Conservation (phyloP, 2,329 filamentous ascomycete species). For the Talaromyces sp. region DNA sequence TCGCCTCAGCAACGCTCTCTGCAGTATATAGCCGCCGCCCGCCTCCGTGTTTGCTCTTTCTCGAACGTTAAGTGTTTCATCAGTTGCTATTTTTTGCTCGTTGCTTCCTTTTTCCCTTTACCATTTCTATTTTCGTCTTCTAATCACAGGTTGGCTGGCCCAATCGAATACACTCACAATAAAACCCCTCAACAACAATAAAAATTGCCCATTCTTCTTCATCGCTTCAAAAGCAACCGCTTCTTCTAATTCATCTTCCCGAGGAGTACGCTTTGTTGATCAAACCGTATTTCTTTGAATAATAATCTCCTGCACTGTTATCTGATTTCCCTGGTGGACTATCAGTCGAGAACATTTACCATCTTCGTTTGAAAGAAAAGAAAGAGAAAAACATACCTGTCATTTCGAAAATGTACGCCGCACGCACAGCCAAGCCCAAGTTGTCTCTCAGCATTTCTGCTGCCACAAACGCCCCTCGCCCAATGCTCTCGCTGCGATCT, state of each 20-base stretch:
- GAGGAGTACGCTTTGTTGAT: slow-evolving; percentile 28
- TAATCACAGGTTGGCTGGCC: slow-evolving; percentile 37
- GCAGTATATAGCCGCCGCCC: slow-evolving; percentile 29
- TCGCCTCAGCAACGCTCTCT: neutral
- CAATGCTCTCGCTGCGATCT: slow-evolving; percentile 39
- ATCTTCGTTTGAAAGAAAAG: slow-evolving; percentile 20
- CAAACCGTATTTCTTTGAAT: slow-evolving; percentile 19
- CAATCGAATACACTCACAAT: slow-evolving; percentile 24
- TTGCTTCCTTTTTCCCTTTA: slow-evolving; percentile 18
- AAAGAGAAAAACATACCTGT: slow-evolving; percentile 12
- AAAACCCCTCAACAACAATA: slow-evolving; percentile 4
- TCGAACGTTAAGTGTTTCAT: slow-evolving; percentile 12
- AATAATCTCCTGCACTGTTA: slow-evolving; percentile 5
- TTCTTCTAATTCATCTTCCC: neutral
- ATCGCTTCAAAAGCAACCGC: neutral
- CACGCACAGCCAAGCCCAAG: slow-evolving; percentile 39
- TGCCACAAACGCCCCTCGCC: slow-evolving; percentile 27
- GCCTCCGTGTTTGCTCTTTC: neutral
- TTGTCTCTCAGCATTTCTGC: slow-evolving; percentile 41
- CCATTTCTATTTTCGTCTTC: slow-evolving; percentile 28
- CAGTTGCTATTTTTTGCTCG: slow-evolving; percentile 12
- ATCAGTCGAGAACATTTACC: slow-evolving; percentile 12
- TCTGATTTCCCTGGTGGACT: slow-evolving; percentile 8
- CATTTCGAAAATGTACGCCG: slow-evolving; percentile 30
- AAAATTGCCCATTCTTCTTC: slow-evolving; percentile 8